A percentile compares a stretch with the other conserved stretches of the same genome.
These are phyloP conservation scores for Prunus dulcis DNA, from an alignment of 306 rosid genomes.

Conservation along the genomic window DNA sequence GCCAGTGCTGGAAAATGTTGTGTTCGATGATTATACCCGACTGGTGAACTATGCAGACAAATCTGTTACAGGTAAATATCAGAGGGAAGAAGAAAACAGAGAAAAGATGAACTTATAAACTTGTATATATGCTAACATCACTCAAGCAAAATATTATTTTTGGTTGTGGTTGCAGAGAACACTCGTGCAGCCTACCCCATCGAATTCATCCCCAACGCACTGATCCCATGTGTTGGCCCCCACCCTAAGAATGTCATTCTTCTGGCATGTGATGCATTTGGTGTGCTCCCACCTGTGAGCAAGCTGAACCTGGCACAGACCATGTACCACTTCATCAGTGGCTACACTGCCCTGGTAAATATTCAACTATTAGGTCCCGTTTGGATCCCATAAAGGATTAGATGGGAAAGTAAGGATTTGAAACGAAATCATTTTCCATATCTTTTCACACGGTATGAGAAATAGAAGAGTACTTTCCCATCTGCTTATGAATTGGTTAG, in stretches of 20 bases:
- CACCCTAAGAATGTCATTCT: conserved; percentile 90
- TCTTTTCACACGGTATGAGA: too few relatives aligned
- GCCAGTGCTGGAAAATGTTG: conserved; percentile 77
- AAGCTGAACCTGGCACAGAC: conserved; percentile 80
- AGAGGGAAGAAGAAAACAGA: not conserved
- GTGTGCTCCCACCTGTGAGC: conserved; percentile 90
- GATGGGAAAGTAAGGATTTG: too few relatives aligned
- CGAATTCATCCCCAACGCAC: conserved; percentile 79
- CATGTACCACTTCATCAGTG: conserved; percentile 93
- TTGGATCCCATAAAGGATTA: too few relatives aligned
- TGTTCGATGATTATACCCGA: conserved; percentile 69
- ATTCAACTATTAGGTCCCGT: too few relatives aligned
- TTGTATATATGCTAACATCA: too few relatives aligned
- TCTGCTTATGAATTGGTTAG: too few relatives aligned
- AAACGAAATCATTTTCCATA: too few relatives aligned
- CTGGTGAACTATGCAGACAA: conserved; percentile 69
- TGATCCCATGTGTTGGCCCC: conserved; percentile 82
- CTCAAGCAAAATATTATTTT: not conserved
- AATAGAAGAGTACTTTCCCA: too few relatives aligned
- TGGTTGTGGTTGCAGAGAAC: conserved; percentile 47
- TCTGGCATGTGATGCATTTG: conserved; percentile 90
- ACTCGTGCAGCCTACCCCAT: conserved; percentile 88
- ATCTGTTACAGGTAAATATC: conserved; percentile 65
- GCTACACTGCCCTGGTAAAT: conserved; percentile 69
- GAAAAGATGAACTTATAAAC: too few relatives aligned